Evolutionary conservation across 73 alveolate genomes (phyloP).

Genomic region (Stentor coeruleus): DNA sequence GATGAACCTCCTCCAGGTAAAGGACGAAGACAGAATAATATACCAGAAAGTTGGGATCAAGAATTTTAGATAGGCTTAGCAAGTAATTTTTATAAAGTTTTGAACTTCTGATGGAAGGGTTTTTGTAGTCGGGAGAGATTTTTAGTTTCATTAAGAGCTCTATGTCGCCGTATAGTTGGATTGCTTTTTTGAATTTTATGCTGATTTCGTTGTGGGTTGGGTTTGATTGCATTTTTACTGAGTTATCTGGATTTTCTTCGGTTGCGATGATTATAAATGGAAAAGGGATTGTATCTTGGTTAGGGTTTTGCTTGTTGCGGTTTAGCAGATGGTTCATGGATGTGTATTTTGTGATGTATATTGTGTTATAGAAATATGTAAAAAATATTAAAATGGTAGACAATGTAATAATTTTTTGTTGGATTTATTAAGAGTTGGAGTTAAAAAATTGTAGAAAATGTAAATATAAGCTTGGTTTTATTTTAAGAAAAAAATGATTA

Average conservation of each 20-base stretch:
- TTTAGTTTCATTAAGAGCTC: background rate
- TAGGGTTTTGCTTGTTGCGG: background rate
- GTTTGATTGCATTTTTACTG: slow-evolving; percentile 3
- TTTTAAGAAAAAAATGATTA: too few species aligned
- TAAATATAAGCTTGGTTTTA: too few species aligned
- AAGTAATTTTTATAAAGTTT: background rate
- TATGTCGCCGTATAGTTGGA: slow-evolving; percentile 8
- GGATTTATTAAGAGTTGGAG: too few species aligned
- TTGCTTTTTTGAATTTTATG: slow-evolving; percentile 18
- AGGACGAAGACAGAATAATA: background rate
- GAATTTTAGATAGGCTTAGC: background rate
- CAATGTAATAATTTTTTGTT: too few species aligned
- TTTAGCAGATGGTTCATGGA: background rate
- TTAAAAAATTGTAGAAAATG: too few species aligned
- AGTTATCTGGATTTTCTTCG: slow-evolving; percentile 2
- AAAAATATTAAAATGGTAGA: too few species aligned
- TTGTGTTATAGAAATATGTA: too few species aligned
- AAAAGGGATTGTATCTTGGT: background rate
- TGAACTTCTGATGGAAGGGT: background rate
- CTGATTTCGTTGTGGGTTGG: background rate
- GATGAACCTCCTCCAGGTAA: background rate
- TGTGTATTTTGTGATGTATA: background rate
- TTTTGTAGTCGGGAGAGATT: background rate
- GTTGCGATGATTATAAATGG: slow-evolving; percentile 3
- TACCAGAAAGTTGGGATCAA: background rate